Conservation (phyloP, 768 basidiomycete genomes). For the Leccinellum luteum region DNA sequence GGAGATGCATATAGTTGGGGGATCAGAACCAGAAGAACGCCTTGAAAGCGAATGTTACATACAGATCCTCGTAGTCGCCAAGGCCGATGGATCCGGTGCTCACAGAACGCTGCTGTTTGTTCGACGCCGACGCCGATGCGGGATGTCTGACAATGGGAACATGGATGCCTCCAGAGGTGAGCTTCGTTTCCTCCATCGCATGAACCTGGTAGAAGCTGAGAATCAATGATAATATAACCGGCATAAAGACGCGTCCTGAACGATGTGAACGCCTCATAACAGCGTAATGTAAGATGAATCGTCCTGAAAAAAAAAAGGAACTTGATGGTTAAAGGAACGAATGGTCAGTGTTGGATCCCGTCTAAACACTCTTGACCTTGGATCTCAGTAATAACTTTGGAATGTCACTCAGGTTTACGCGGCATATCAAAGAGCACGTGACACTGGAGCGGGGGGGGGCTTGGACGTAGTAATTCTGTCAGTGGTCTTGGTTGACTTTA, state of each 20-base stretch:
- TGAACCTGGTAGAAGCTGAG: not conserved
- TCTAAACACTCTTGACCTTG: not conserved
- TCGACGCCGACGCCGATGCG: not conserved
- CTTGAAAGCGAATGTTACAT: constrained; percentile 42
- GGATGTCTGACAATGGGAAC: constrained; percentile 21
- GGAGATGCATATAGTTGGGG: constrained; percentile 1
- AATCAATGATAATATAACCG: constrained; percentile 2
- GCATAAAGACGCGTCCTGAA: constrained; percentile 4
- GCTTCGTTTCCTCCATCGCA: not conserved
- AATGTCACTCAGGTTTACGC: not conserved
- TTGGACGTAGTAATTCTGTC: not conserved
- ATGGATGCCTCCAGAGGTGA: constrained; percentile 20
- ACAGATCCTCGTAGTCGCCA: constrained; percentile 44
- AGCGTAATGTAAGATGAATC: not conserved
- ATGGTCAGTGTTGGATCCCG: not conserved
- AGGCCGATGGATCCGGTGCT: constrained; percentile 46
- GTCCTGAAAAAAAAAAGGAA: not conserved
- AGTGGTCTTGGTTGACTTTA: not conserved
- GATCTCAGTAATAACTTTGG: not conserved
- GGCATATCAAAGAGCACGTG: constrained; percentile 9
- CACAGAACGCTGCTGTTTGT: constrained; percentile 9
- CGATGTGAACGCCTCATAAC: constrained; percentile 12
- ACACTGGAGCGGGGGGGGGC: not conserved
- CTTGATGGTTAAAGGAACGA: not conserved
- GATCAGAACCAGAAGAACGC: not conserved